Evolutionary conservation across 306 rosid genomes (phyloP).

Genomic region (Arachis stenosperma): DNA sequence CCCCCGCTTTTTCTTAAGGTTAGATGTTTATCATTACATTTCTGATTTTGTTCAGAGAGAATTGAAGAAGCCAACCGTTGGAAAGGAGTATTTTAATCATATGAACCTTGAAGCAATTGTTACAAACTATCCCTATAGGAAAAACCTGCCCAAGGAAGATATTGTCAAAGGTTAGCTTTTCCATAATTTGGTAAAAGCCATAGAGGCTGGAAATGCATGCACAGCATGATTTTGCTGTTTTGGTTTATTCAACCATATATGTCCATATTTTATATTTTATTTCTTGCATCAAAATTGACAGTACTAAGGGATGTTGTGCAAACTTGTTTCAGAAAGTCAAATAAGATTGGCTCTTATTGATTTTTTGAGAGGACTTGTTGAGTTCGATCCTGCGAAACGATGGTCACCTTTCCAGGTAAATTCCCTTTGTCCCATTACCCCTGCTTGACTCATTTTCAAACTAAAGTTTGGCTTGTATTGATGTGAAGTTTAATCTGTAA

Average conservation of each 20-base stretch:
- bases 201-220: constrained; percentile 29
- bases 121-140: constrained; percentile 83
- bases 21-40: constrained; percentile 30
- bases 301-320: constrained; percentile 41
- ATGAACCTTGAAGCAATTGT: constrained; percentile 94
- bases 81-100: constrained; percentile 90
- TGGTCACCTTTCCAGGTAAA: constrained; percentile 99
- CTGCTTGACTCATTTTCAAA: constrained; percentile 11
- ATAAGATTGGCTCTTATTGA: constrained; percentile 88
- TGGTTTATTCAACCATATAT: neutral
- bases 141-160: constrained; percentile 87
- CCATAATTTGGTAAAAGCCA: neutral
- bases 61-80: constrained; percentile 83
- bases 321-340: constrained; percentile 74
- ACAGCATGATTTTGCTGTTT: constrained; percentile 26
- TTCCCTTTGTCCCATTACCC: constrained; percentile 20
- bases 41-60: constrained; percentile 77
- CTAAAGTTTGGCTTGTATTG: constrained; percentile 37
- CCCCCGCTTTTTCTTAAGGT: constrained; percentile 22
- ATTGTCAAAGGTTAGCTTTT: constrained; percentile 72
- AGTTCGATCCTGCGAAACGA: constrained; percentile 94
- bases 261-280: constrained; percentile 2
- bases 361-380: constrained; percentile 93
- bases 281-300: constrained; percentile 30
- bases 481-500: constrained; percentile 28